Conservation (phyloP, 805 yeast genomes). For the Candida vartiovaarae region DNA sequence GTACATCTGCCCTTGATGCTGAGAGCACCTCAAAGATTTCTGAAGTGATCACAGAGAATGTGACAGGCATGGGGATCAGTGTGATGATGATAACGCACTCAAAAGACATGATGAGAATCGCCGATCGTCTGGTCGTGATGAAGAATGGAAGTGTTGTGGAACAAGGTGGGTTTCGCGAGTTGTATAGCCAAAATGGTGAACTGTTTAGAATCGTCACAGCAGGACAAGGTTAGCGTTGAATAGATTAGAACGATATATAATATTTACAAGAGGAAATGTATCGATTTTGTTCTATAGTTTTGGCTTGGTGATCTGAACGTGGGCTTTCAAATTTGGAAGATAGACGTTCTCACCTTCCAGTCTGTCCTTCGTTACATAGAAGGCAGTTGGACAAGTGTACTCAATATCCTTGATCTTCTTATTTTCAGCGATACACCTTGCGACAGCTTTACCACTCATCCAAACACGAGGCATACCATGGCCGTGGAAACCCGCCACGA, state of each 20-base stretch:
- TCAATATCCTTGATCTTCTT: constrained; percentile 10
- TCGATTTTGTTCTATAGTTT: background rate
- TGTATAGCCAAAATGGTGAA: constrained; percentile 25
- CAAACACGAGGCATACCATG: constrained; percentile 47
- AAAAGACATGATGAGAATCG: constrained; percentile 51
- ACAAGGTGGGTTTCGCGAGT: constrained; percentile 31
- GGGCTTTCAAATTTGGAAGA: background rate
- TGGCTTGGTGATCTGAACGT: background rate
- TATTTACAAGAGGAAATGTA: no score
- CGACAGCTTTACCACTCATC: constrained; percentile 33
- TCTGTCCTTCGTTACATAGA: constrained; percentile 15
- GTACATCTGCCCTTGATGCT: constrained; percentile 81
- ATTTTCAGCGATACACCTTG: constrained; percentile 17
- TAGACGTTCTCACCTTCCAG: constrained; percentile 7
- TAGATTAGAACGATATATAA: background rate
- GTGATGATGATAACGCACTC: constrained; percentile 72
- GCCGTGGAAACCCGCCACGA: constrained; percentile 43
- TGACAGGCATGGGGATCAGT: constrained; percentile 33
- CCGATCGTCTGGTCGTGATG: constrained; percentile 44
- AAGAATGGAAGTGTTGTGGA: constrained; percentile 43
- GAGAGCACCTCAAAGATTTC: constrained; percentile 47
- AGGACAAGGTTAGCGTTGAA: constrained; percentile 5
- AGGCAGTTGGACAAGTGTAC: constrained; percentile 15
- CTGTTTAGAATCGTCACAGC: constrained; percentile 24
- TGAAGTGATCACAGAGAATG: constrained; percentile 34